These are phyloP conservation scores for Mycena amicta DNA, from an alignment of 768 basidiomycete genomes.

Conservation along the genomic window DNA sequence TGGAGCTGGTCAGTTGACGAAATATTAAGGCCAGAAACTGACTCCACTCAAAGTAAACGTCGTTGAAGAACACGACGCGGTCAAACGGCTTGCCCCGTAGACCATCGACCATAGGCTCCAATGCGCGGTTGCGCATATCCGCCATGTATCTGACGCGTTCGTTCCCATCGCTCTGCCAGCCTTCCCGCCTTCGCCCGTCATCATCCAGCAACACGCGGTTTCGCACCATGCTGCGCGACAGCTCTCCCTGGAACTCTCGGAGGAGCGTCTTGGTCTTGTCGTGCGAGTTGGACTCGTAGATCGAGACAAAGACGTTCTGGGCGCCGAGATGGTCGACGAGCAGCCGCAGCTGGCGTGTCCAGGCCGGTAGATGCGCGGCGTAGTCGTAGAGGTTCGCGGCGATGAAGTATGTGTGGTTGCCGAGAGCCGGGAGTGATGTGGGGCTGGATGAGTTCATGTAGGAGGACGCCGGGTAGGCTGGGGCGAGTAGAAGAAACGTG, in stretches of 20 bases:
- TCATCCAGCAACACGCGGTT: constrained; percentile 14
- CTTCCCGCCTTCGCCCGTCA: constrained; percentile 11
- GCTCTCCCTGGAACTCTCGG: constrained; percentile 10
- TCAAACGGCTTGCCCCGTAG: constrained; percentile 74
- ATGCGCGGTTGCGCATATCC: constrained; percentile 78
- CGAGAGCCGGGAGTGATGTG: background rate
- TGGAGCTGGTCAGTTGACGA: too few relatives aligned
- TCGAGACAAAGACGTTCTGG: constrained; percentile 22
- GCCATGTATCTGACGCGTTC: constrained; percentile 56
- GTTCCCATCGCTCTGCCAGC: constrained; percentile 19
- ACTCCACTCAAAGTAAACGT: constrained; percentile 46
- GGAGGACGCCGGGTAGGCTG: constrained; percentile 17
- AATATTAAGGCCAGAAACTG: constrained; percentile 49
- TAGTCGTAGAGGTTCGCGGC: constrained; percentile 25
- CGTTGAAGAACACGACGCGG: constrained; percentile 83
- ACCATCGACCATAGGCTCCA: constrained; percentile 76
- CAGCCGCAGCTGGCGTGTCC: constrained; percentile 19
- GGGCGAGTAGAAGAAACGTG: constrained; percentile 15
- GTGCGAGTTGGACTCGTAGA: constrained; percentile 26
- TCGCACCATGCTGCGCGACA: constrained; percentile 7
- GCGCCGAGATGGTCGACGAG: constrained; percentile 19
- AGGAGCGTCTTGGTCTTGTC: constrained; percentile 20
- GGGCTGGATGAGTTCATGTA: constrained; percentile 11
- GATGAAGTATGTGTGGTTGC: constrained; percentile 21
- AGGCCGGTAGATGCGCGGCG: constrained; percentile 18